Conservation (phyloP, 495 filamentous ascomycete species). For the Hypoxylon crocopeplum region DNA sequence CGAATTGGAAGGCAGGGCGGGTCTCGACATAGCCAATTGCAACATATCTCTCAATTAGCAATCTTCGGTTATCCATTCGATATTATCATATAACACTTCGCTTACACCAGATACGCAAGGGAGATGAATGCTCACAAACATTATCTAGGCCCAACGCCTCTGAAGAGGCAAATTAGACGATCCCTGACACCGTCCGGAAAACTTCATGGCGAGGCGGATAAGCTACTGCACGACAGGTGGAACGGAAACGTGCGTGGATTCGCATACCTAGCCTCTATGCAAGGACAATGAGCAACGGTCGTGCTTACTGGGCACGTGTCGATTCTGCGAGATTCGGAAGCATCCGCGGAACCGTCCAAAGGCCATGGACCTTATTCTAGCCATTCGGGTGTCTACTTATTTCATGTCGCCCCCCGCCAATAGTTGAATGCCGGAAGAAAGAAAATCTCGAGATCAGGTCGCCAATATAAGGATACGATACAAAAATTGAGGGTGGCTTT, state of each 20-base stretch:
- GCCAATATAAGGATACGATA: no score
- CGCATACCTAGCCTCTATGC: neutral
- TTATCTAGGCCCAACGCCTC: neutral
- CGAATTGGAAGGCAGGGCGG: no score
- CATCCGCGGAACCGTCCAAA: constrained; percentile 14
- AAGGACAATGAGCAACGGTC: neutral
- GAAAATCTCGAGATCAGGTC: neutral
- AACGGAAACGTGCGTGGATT: constrained; percentile 12
- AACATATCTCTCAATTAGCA: no score
- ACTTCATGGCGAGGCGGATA: constrained; percentile 1
- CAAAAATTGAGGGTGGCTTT: no score
- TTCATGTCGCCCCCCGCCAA: constrained; percentile 11
- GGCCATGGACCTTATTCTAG: constrained; percentile 15
- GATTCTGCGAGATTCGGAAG: constrained; percentile 29
- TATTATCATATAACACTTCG: no score
- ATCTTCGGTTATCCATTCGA: no score
- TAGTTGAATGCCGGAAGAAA: neutral
- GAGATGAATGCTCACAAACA: neutral
- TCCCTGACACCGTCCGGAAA: neutral
- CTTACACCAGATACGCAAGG: no score
- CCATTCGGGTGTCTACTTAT: constrained; percentile 17
- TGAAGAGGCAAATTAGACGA: neutral
- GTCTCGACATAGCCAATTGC: no score
- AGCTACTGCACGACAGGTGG: neutral
- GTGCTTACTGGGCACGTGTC: constrained; percentile 23